Base-by-base conservation (phyloP, 176 grass and related monocot genomes). In the Ampelocalamus luodianensis region DNA sequence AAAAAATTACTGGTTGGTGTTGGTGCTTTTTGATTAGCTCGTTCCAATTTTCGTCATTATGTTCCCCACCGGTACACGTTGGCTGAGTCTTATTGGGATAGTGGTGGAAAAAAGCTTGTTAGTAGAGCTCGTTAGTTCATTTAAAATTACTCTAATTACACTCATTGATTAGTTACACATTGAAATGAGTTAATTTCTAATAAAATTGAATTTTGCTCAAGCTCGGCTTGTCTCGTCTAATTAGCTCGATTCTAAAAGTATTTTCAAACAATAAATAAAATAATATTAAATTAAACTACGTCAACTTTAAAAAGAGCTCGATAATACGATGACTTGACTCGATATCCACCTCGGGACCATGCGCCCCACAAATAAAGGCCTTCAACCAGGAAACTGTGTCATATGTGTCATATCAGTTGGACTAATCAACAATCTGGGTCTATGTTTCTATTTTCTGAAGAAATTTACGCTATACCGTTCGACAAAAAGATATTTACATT, bases 1-100 rank as follows among this genome's bases (percentile, higher is more conserved):
- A 5, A 32, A 26, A 23, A 68, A 10, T n/a, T 24, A 81, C 68
- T 18, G 59, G 76, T 53, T 64, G 34, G 58, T 22, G 20, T 43
- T 37, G 38, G 22, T 48, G 29, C 16, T 29, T 58, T 49, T 58
- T 10, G 0, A 29, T 63, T 17, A 58, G 24, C 10, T 59, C 59
- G 32, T 10, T 63, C 54, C 55, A 24, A n/a, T 77, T 72, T 55
- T 71, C 72, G 55, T 48, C 78, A 65, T 72, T 86, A 90, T 66
- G 72, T 55, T 58, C 20, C 22, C 72, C 65, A 72, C 46, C 82
- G 48, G 55, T 89, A 27, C 58, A 6, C 36, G 49, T 58, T 72
- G 55, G 62, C 32, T 80, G 80, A 23, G 49, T 29, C 49, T 32
- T 39, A 10, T 29, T 29, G 1, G 29, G 29, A 29, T 29, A 29